These are phyloP conservation scores for Rhizoctonia solani DNA, from an alignment of 1,284 basidiomycete genomes.

Conservation along the genomic window DNA sequence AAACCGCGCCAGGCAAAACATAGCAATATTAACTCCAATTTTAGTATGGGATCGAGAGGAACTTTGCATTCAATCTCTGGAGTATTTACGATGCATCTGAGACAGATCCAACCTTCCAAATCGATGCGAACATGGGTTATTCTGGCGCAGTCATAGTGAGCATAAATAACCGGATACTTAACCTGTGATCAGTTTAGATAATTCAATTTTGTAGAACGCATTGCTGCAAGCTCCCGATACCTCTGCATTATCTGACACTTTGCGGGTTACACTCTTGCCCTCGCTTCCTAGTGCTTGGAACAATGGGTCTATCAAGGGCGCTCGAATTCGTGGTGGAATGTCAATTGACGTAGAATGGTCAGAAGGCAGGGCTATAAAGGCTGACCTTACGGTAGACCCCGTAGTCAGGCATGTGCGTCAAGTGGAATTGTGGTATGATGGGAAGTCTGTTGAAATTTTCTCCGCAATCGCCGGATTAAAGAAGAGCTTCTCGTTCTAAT, in stretches of 20 bases:
- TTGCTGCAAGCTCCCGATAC: constrained; percentile 70
- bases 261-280: constrained; percentile 63
- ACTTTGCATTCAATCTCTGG: constrained; percentile 67
- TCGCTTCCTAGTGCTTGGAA: constrained; percentile 65
- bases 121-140: constrained; percentile 73
- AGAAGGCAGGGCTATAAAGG: constrained; percentile 47
- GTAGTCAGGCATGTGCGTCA: no score
- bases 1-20: neutral
- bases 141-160: constrained; percentile 66
- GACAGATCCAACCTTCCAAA: constrained; percentile 65
- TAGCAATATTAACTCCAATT: neutral
- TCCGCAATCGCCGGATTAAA: no score
- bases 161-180: constrained; percentile 47
- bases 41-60: constrained; percentile 62
- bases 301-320: constrained; percentile 60
- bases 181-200: neutral
- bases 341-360: constrained; percentile 59
- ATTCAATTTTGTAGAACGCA: constrained; percentile 60
- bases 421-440: no score
- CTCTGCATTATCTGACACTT: constrained; percentile 52
- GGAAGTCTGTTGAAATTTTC: no score
- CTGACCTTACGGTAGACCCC: no score
- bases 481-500: no score
- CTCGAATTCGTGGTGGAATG: constrained; percentile 64
- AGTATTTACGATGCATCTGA: constrained; percentile 61